Base-by-base conservation (phyloP, 2,329 filamentous ascomycete genomes). In the Endoconidiophora laricicola region DNA sequence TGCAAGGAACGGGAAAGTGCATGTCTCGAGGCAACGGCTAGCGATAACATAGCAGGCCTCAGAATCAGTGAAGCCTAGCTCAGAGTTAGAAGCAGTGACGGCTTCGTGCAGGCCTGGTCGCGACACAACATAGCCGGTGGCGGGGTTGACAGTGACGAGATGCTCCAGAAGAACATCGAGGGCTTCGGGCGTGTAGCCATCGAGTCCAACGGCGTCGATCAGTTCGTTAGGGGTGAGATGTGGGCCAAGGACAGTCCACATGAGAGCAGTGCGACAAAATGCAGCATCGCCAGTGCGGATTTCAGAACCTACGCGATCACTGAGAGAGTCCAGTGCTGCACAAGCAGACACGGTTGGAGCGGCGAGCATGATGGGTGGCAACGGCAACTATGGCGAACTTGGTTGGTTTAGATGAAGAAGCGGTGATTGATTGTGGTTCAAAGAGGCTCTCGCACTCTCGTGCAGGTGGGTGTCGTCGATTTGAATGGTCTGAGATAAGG, bases 11-110 rank as follows among this genome's bases (percentile, higher is more conserved):
- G 50, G 50, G 42, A 52, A 52, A 16, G 46, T 43, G 46, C 50
- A 52, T 10, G 50, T 52, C 37, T 52, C 50, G 18, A 52, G 46
- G 36, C 50, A 52, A 18, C 50, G 50, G 23, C 50, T 52, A 20
- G 50, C 50, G 18, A 52, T 52, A 6, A 52, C 46, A 18, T 52
- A 52, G 46, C 50, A 52, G 29, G 40, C 50, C 36, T 52, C 50
- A 20, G 37, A 48, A 18, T 52, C 50, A 16, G 40, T 52, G 18
- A 52, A 52, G 36, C 50, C 50, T 23, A 52, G 41, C 14, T 40
- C 46, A 10, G 46, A 39, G 16, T 52, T 46, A 14, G 42, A 47
- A 5, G 33, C 33, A 4, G 41, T 16, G 23, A 52, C 50, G n/a
- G 42, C 50, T 12, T 52, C 46, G 16, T 52, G 50, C 23, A 52